phyloP scores from a whole-genome alignment of 805 yeast genomes.

The Lipomyces kockii region DNA sequence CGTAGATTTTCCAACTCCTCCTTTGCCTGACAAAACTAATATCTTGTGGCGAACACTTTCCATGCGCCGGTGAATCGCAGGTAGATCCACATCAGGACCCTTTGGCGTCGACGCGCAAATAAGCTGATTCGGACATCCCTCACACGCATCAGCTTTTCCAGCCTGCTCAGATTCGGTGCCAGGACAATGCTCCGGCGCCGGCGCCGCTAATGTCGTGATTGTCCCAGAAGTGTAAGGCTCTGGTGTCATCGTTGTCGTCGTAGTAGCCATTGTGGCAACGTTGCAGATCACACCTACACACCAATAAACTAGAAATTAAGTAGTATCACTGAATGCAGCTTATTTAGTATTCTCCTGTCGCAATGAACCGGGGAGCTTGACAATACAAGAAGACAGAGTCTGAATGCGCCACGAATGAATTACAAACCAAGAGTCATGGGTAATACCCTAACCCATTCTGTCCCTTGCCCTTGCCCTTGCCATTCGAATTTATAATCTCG shows the following conservation, averaged over 20 bases:
- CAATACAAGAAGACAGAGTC: too few species aligned
- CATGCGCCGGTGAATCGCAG: slow-evolving; percentile 70
- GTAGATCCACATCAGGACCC: slow-evolving; percentile 95
- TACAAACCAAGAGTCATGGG: neutral
- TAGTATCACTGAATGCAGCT: neutral
- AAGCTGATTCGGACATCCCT: slow-evolving; percentile 90
- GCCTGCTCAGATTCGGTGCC: slow-evolving; percentile 96
- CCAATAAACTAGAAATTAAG: neutral
- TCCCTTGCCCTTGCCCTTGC: too few species aligned
- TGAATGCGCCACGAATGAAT: neutral
- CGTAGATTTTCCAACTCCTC: slow-evolving; percentile 97
- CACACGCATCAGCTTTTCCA: slow-evolving; percentile 92
- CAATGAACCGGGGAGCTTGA: neutral
- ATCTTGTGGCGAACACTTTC: slow-evolving; percentile 74
- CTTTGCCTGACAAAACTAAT: slow-evolving; percentile 69
- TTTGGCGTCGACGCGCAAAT: slow-evolving; percentile 87
- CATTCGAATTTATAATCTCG: too few species aligned
- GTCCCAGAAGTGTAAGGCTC: slow-evolving; percentile 9
- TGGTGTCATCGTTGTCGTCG: slow-evolving; percentile 14
- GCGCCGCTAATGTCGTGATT: slow-evolving; percentile 53
- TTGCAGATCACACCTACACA: neutral
- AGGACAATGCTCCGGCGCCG: slow-evolving; percentile 97
- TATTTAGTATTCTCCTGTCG: neutral
- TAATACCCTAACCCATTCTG: neutral
- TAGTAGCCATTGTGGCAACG: slow-evolving; percentile 25